Evolutionary conservation across 108 stramenopile species (phyloP).

Genomic region (Fragilaria crotonensis): DNA sequence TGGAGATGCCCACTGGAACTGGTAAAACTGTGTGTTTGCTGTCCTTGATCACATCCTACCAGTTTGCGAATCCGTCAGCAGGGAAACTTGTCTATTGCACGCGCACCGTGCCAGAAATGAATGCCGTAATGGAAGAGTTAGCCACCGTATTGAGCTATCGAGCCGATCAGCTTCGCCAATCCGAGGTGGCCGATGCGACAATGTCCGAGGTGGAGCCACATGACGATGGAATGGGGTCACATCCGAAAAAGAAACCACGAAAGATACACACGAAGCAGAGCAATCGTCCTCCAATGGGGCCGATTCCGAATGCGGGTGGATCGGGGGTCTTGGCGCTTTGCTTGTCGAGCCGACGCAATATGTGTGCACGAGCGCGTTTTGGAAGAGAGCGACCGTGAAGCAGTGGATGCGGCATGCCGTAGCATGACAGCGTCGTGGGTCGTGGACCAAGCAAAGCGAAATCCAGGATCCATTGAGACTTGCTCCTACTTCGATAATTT

Average conservation of each 20-base stretch:
- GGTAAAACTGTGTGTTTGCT: conserved; percentile 85
- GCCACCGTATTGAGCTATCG: conserved; percentile 89
- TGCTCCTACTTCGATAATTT: conserved; percentile 93
- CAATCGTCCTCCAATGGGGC: conserved; percentile 49
- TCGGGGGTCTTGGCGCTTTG: conserved; percentile 88
- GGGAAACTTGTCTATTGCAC: conserved; percentile 99
- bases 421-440: conserved; percentile 98
- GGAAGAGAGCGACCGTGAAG: conserved; percentile 92
- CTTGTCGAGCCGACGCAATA: conserved; percentile 93
- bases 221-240: background rate
- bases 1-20: conserved; percentile 98
- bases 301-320: conserved; percentile 67
- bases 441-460: conserved; percentile 57
- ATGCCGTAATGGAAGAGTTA: conserved; percentile 95
- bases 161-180: conserved; percentile 54
- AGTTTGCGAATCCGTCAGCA: conserved; percentile 80
- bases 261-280: conserved; percentile 19
- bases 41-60: conserved; percentile 95
- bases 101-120: conserved; percentile 99
- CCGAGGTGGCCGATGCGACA: conserved; percentile 14
- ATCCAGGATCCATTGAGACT: conserved; percentile 69
- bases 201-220: conserved; percentile 3
- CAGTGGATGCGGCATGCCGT: conserved; percentile 95
- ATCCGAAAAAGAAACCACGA: conserved; percentile 25
- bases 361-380: conserved; percentile 97